Base-by-base conservation (phyloP, 176 grass and related monocot species). In the Oryza rufipogon region DNA sequence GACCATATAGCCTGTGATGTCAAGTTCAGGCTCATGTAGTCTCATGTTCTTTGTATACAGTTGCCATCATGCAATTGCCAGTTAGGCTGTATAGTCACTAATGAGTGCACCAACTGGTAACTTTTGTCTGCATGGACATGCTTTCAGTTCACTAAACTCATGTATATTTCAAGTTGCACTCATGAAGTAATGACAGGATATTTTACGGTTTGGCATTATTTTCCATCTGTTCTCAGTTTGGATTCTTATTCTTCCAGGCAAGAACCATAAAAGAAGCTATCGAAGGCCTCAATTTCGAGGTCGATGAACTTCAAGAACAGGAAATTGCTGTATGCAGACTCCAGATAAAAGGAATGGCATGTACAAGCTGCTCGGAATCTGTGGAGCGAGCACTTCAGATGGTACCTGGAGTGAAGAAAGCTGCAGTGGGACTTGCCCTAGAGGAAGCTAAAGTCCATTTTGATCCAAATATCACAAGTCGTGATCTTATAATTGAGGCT, bases 381-480 rank as follows among this genome's bases (percentile, higher is more conserved):
- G 80, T 99, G 30, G 96, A 99, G 80, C 73, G 87, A 48, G 78
- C 93, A 46, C 89, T 99, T 83, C 89, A 81, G 33, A 94, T 94
- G 91, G 96, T 94, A 68, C 74, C 86, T 76, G 96, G 96, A 66
- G 96, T 99, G 66, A 99, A 96, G 47, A 99, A 92, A 46, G 96
- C 96, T 85, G 84, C 84, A 65, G 96, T 99, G 38, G 96, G 96
- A 11, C 93, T 99, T 87, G 91, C 96, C 32, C 83, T 99, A 7
- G 91, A 99, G 87, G 96, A 99, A 93, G 93, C 96, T 78, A 99
- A 99, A 71, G 89, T 99, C 47, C 96, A 99, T 71, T 99, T 92
- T 78, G 96, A 99, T 85, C 93, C 96, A 63, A 92, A 84, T 77
- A 70, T 92, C 73, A 99, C 90, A 16, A 88, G 74, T 52, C 80